These are phyloP conservation scores for Colletotrichum somersetense DNA, from an alignment of 2,329 filamentous ascomycete species.

Conservation along the genomic window DNA sequence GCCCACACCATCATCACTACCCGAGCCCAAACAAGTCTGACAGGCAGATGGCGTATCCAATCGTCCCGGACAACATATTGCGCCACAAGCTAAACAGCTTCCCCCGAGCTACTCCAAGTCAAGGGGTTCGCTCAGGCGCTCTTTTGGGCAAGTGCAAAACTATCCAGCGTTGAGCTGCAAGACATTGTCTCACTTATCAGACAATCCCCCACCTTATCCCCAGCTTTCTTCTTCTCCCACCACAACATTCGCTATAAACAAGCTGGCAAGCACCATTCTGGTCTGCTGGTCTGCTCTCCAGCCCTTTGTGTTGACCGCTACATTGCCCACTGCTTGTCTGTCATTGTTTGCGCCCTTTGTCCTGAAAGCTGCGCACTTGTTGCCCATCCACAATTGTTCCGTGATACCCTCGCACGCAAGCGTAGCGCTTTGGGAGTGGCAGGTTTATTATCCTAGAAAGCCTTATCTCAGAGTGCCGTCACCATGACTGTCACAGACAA, in stretches of 20 bases:
- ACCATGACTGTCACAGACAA: constrained; percentile 39
- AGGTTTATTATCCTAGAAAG: constrained; percentile 6
- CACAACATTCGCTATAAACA: constrained; percentile 34
- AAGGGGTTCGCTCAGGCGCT: constrained; percentile 33
- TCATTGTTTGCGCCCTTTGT: constrained; percentile 33
- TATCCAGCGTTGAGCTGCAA: constrained; percentile 35
- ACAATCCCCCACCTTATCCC: constrained; percentile 38
- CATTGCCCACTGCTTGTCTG: constrained; percentile 24
- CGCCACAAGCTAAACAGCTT: constrained; percentile 33
- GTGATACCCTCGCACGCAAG: constrained; percentile 27
- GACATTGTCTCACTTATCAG: constrained; percentile 37
- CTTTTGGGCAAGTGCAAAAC: constrained; percentile 23
- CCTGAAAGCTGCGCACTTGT: constrained; percentile 5
- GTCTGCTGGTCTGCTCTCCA: constrained; percentile 21
- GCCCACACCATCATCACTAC: constrained; percentile 24
- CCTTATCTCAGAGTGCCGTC: constrained; percentile 17
- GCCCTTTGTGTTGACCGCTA: constrained; percentile 29
- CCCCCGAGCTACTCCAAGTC: constrained; percentile 33
- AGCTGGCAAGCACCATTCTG: constrained; percentile 34
- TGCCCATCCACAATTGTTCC: background rate
- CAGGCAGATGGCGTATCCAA: constrained; percentile 8
- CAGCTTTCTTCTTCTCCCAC: constrained; percentile 34
- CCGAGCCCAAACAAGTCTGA: constrained; percentile 4
- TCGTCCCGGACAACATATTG: constrained; percentile 11
- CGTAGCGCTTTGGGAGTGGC: constrained; percentile 2